Base-by-base conservation (phyloP, 2,329 filamentous ascomycete species). In the Trichoderma atrobrunneum region DNA sequence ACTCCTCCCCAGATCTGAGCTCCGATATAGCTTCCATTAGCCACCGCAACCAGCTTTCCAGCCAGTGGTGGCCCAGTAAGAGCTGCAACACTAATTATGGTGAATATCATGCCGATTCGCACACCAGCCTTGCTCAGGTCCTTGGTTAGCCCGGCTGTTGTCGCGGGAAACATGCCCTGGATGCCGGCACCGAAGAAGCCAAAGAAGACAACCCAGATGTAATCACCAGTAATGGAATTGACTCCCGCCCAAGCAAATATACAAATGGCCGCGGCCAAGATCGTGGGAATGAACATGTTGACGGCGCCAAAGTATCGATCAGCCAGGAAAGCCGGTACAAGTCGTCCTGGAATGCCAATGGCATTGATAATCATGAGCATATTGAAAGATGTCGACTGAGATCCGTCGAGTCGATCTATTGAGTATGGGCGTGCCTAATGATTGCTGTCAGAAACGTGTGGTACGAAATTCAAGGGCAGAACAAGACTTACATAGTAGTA, bases 131-230 rank as follows among this genome's bases (percentile, higher is more conserved):
- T 88, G 14, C 83, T 80, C 73, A 87, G 77, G 74, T 90, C 87
- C 5, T 82, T 82, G 5, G 85, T 88, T 70, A 90, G 78, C 30
- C 86, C 76, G 1, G 79, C 79, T 14, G 79, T 74, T 7, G 79
- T 78, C 0, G 90, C 89, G 0, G 91, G 91, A 75, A 93, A 92
- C 12, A 93, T 78, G 7, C 86, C 86, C 79, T 93, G 91, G 61
- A 93, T 87, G 0, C 85, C 89, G 0, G 89, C 90, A 0, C 86
- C 88, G 2, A 86, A 86, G 62, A 92, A 83, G 1, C 92, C 92
- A 76, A 91, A 92, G 71, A 91, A 84, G 0, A 85, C 81, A 0
- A 87, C 82, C 85, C 92, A 93, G 1, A 83, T 84, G 76, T 92
- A 92, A 26, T 76, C 76, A 1, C 75, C 78, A 0, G 76, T 67